phyloP scores from a whole-genome alignment of 1,139 yeast genomes.

The Blastobotrys apis region DNA sequence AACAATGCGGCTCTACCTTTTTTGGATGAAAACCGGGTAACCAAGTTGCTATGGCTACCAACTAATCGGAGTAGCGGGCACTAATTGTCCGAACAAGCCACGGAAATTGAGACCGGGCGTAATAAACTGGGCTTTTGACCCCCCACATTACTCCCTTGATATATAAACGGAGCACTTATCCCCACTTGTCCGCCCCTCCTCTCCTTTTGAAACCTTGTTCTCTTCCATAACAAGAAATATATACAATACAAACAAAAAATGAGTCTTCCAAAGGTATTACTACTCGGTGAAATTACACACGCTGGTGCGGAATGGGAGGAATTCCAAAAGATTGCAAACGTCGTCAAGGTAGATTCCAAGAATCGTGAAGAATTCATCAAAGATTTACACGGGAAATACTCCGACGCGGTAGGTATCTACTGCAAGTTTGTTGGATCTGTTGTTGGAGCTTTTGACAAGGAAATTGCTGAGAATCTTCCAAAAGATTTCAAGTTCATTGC shows the following conservation, averaged over 20 bases:
- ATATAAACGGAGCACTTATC: too few relatives aligned
- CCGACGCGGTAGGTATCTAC: slow-evolving; percentile 33
- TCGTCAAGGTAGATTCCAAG: slow-evolving; percentile 18
- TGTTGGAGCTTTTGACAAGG: slow-evolving; percentile 69
- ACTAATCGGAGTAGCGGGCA: too few relatives aligned
- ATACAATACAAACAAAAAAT: slow-evolving; percentile 4
- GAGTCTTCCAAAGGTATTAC: slow-evolving; percentile 21
- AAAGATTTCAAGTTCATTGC: slow-evolving; percentile 56
- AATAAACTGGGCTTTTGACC: too few relatives aligned
- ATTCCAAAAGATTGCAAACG: slow-evolving; percentile 28
- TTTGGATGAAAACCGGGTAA: too few relatives aligned
- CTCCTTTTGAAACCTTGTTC: background rate
- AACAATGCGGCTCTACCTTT: too few relatives aligned
- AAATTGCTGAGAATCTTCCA: slow-evolving; percentile 60
- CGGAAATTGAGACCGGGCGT: too few relatives aligned
- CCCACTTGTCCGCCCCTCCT: too few relatives aligned
- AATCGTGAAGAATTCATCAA: slow-evolving; percentile 32
- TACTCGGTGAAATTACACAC: slow-evolving; percentile 25
- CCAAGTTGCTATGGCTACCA: too few relatives aligned
- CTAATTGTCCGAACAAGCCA: too few relatives aligned
- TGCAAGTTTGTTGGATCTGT: slow-evolving; percentile 60
- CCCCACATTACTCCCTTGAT: too few relatives aligned
- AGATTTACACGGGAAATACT: slow-evolving; percentile 32
- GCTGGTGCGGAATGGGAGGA: slow-evolving; percentile 26
- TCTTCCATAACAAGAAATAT: background rate